phyloP scores from a whole-genome alignment of 2,329 filamentous ascomycete species.

The Neonectria magnoliae region DNA sequence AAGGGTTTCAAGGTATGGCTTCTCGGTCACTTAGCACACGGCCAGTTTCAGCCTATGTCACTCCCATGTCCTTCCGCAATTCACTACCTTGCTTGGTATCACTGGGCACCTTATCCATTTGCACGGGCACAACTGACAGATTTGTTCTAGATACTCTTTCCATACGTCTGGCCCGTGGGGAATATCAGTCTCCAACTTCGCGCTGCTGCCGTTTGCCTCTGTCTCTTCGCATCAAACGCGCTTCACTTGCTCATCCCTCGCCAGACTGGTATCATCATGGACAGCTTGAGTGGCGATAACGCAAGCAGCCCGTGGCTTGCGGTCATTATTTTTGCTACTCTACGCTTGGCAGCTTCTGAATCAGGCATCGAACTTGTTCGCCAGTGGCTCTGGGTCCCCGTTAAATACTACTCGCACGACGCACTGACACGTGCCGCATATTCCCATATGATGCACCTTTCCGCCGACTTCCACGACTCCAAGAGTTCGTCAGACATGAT shows the following conservation, averaged over 20 bases:
- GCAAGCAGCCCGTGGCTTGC: conserved; percentile 62
- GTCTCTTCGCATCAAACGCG: conserved; percentile 75
- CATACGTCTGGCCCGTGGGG: conserved; percentile 80
- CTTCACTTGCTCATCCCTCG: conserved; percentile 83
- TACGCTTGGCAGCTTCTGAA: conserved; percentile 64
- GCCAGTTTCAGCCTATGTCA: neutral
- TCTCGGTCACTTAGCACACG: neutral
- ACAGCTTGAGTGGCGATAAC: conserved; percentile 67
- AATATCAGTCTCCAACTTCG: conserved; percentile 74
- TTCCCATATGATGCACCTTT: conserved; percentile 68
- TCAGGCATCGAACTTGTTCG: conserved; percentile 64
- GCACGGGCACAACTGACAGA: neutral
- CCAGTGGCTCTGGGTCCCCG: conserved; percentile 66
- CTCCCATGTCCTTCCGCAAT: neutral
- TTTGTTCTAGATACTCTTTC: conserved; percentile 71
- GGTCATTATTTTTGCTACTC: conserved; percentile 60
- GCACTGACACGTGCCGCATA: conserved; percentile 65
- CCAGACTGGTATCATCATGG: conserved; percentile 81
- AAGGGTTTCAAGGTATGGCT: conserved; percentile 72
- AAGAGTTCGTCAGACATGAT: conserved; percentile 69
- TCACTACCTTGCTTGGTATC: neutral
- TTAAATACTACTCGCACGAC: conserved; percentile 66
- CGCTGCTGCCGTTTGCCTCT: conserved; percentile 72
- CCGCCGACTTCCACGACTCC: conserved; percentile 69
- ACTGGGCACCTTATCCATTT: too few relatives aligned